These are phyloP conservation scores for Phytophthora europaea DNA, from an alignment of 352 stramenopile species.

Conservation along the genomic window DNA sequence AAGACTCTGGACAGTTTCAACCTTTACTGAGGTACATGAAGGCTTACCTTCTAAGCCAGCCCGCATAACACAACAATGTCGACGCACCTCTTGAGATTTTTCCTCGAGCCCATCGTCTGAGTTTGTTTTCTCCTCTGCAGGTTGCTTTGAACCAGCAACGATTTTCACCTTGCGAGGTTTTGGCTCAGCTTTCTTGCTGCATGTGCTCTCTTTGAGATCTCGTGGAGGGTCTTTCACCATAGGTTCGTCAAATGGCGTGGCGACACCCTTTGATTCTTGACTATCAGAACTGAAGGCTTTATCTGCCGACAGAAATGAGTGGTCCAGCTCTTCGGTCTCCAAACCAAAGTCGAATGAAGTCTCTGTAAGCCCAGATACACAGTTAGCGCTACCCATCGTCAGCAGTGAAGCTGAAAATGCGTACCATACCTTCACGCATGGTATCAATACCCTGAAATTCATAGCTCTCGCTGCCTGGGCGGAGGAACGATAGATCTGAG, in stretches of 20 bases:
- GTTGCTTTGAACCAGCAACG: constrained; percentile 1
- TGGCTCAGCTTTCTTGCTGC: constrained; percentile 7
- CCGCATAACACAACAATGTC: constrained; percentile 26
- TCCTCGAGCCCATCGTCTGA: constrained; percentile 12
- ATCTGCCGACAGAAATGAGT: constrained; percentile 24
- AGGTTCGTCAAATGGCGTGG: constrained; percentile 13
- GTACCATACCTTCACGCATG: constrained; percentile 14
- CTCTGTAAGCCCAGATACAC: constrained; percentile 6
- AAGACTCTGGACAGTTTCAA: neutral
- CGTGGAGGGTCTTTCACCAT: neutral
- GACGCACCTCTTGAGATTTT: constrained; percentile 24
- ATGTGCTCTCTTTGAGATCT: constrained; percentile 4
- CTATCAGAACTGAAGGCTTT: constrained; percentile 16
- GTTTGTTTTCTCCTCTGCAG: neutral
- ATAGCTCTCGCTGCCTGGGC: neutral
- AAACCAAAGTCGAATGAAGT: constrained; percentile 6
- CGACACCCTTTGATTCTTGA: constrained; percentile 22
- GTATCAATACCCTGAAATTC: neutral
- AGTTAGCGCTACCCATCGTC: neutral
- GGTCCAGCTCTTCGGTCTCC: neutral
- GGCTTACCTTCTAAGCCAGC: constrained; percentile 26
- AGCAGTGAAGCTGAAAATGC: neutral
- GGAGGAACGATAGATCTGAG: constrained; percentile 7
- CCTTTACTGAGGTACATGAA: neutral
- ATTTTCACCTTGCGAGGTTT: constrained; percentile 2